Conservation (phyloP, 1,284 basidiomycete species). For the Pyrrhoderma noxium region DNA sequence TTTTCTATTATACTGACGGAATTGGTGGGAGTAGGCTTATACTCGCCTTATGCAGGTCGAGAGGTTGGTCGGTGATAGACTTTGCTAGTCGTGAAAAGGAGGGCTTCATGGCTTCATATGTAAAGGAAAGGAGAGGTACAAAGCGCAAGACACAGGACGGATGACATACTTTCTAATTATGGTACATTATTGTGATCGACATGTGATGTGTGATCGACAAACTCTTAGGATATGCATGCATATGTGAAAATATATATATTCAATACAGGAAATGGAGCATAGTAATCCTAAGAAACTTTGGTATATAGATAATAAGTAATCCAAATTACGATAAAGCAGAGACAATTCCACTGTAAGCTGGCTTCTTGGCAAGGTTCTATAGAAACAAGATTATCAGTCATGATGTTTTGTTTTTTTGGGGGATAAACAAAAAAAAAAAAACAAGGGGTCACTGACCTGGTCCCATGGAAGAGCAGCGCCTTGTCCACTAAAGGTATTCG, state of each 20-base stretch:
- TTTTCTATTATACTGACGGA: slow-evolving; percentile 45
- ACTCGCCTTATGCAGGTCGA: slow-evolving; percentile 61
- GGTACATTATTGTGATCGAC: too few relatives aligned
- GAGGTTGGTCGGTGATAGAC: slow-evolving; percentile 51
- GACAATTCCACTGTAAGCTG: slow-evolving; percentile 21
- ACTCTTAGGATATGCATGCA: too few relatives aligned
- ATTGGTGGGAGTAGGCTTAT: slow-evolving; percentile 74
- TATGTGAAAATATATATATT: too few relatives aligned
- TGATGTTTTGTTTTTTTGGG: background rate
- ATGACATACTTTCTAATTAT: too few relatives aligned
- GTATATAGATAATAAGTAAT: too few relatives aligned
- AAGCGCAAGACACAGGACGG: too few relatives aligned
- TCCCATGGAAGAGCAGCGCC: slow-evolving; percentile 24
- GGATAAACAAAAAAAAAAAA: background rate
- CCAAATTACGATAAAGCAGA: slow-evolving; percentile 13
- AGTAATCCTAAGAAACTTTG: too few relatives aligned
- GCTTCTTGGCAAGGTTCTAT: slow-evolving; percentile 21
- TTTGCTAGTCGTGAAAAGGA: slow-evolving; percentile 52
- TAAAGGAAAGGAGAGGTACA: too few relatives aligned
- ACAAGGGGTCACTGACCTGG: slow-evolving; percentile 14
- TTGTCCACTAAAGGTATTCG: slow-evolving; percentile 21
- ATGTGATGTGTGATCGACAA: too few relatives aligned
- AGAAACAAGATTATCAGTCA: background rate
- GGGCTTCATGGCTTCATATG: slow-evolving; percentile 35
- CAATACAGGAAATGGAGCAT: too few relatives aligned